phyloP scores from a whole-genome alignment of 352 stramenopile genomes.

The Phytophthora melonis region DNA sequence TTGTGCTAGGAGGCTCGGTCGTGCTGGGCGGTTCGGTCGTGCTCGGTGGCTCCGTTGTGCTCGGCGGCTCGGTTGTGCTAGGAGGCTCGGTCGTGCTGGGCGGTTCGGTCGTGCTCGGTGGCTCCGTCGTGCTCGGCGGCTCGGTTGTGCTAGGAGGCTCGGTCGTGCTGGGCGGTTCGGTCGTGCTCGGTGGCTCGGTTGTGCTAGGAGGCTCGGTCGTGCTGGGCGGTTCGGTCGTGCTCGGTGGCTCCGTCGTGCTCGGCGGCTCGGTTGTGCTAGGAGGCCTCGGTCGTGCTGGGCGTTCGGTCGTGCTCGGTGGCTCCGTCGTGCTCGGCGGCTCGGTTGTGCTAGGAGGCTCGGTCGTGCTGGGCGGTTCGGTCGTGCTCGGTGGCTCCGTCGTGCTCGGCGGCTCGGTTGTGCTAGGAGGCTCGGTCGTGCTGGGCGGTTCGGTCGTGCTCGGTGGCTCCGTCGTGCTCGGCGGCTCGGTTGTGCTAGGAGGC shows the following conservation, averaged over 20 bases:
- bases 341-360: no score
- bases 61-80: no score
- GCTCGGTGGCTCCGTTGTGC: not conserved
- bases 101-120: not conserved
- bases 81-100: not conserved
- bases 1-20: not conserved
- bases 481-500: not conserved
- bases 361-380: not conserved
- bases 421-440: not conserved
- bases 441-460: not conserved
- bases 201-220: not conserved
- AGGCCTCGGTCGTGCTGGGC: no score
- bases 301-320: no score
- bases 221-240: not conserved
- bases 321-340: no score
- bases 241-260: no score
- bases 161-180: not conserved
- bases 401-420: not conserved
- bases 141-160: not conserved
- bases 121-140: not conserved
- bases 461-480: not conserved
- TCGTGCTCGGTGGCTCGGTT: not conserved
- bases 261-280: no score
- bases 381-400: not conserved
- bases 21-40: not conserved